Base-by-base conservation (phyloP, 257 asterid genomes). In the Solanum virginianum region DNA sequence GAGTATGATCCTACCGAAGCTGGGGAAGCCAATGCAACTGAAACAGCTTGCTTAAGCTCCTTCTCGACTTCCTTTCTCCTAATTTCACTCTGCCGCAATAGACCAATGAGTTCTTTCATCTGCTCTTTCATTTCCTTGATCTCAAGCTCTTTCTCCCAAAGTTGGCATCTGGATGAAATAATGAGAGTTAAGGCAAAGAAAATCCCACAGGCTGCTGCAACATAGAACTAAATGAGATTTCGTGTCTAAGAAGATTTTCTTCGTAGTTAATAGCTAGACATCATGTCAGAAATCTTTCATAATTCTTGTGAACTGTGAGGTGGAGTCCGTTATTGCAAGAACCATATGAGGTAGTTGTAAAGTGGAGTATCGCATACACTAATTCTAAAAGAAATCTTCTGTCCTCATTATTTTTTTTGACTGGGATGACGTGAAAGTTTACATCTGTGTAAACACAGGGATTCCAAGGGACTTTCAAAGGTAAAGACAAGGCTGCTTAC, bases 61-160 rank as follows among this genome's bases (percentile, higher is more conserved):
- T 92, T 94, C 82, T 97, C 99, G 4, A 89, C 86, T 85, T 93
- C 99, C 90, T 93, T 95, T 89, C 98, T 91, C 83, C 95, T 88
- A 85, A 92, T 87, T 91, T 97, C 99, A 66, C 98, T 97, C 86
- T 97, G 98, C 84, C 98, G 88, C 83, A 97, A 80, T 82, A 97
- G 87, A 84, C 93, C 90, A 56, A 97, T 94, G 45, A 97, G 97
- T 90, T 97, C 99, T 84, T 92, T 97, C 92, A 92, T 90, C 84
- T 97, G 99, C 84, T 97, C 99, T 87, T 97, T 91, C 95, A 95
- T 90, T 92, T 94, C 99, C 89, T 95, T 97, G 89, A 93, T 91
- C 88, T 97, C 98, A 16, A 90, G 88, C 39, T 95, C 98, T 83
- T 90, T 93, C 85, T 95, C 99, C 98, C 99, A 94, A 82, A 92